Evolutionary conservation across 306 rosid genomes (phyloP).

Genomic region (Quercus gilva): DNA sequence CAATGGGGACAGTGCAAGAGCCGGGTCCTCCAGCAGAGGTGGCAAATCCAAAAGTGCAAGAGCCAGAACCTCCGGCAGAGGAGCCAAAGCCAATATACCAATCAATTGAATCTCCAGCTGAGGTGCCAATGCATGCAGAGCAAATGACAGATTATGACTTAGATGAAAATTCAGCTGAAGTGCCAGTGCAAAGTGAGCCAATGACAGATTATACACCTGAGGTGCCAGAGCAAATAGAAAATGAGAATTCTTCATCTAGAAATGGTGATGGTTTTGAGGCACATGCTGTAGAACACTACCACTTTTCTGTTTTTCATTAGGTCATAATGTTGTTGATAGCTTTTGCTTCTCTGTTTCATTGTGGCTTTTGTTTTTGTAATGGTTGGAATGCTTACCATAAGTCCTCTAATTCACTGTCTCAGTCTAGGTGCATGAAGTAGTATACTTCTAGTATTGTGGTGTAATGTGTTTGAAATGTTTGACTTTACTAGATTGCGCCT

Average conservation of each 20-base stretch:
- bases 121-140: no score
- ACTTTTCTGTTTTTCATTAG: constrained; percentile 40
- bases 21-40: constrained; percentile 21
- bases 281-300: constrained; percentile 16
- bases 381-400: background rate
- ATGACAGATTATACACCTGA: background rate
- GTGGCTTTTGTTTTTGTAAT: background rate
- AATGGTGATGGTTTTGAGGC: background rate
- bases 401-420: background rate
- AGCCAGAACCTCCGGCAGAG: constrained; percentile 7
- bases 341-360: background rate
- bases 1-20: background rate
- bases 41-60: background rate
- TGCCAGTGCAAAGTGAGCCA: background rate
- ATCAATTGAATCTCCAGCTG: constrained; percentile 4
- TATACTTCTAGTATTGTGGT: no score
- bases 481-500: background rate
- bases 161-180: no score
- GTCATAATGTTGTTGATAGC: constrained; percentile 7
- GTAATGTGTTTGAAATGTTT: background rate
- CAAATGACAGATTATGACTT: no score
- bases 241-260: background rate
- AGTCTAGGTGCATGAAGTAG: background rate
- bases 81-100: background rate
- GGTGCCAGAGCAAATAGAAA: background rate